Base-by-base conservation (phyloP, 345 rosid species). In the Dipteronia dyeriana region DNA sequence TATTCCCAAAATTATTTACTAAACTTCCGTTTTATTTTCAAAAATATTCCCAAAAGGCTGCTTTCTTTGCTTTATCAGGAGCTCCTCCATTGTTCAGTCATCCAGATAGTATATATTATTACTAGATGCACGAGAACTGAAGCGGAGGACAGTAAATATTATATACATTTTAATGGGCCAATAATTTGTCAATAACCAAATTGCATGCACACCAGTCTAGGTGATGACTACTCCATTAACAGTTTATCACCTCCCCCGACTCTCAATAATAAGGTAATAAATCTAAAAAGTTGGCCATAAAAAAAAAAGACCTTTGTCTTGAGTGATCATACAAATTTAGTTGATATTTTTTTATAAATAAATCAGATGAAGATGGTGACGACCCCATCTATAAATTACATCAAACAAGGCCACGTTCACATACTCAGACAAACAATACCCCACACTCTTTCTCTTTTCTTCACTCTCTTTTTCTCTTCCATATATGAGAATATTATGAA, bases 251-350 rank as follows among this genome's bases (percentile, higher is more conserved):
- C 3, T 3, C 5, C 5, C 73, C 47, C 66, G 19, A 4, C 75
- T 75, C 80, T 81, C 83, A 86, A 81, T 88, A 81, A 88, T 84
- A 78, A 75, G 80, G 84, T 73, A 86, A 85, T 90, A 80, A 86
- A 88, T 81, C 82, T 65, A 75, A 78, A 88, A 88, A 81, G 90
- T 76, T 82, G 34, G 83, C 84, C 68, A 79, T 82, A 23, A 74
- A n/a, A n/a, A n/a, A n/a, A n/a, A n/a, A n/a, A 61, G 66, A 75
- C 85, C 78, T 76, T 76, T 81, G 78, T 88, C 86, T 77, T 78
- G 31, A 79, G 77, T 68, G 76, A 43, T 4, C 54, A 56, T 56
- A 7, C 6, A 34, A 34, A 3, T 31, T 31, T 31, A 31, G 3
- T 31, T 31, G 34, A 3, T 31, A 31, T 31, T 31, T 31, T 31